Base-by-base conservation (phyloP, 345 rosid species). In the Ailanthus altissimus region DNA sequence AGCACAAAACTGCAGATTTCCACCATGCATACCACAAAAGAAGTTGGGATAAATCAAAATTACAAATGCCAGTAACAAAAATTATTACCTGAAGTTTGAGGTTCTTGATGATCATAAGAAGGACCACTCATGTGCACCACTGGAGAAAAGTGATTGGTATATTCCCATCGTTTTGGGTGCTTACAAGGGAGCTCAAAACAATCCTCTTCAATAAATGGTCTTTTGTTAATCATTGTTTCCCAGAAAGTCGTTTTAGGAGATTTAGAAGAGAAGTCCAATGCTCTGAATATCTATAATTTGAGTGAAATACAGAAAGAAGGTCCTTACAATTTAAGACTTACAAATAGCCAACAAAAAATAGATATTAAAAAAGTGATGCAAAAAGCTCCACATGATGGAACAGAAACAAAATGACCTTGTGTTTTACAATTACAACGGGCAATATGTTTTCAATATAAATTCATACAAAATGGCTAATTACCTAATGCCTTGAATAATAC, bases 151-250 rank as follows among this genome's bases (percentile, higher is more conserved):
- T 77, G 81, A 23, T 77, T 71, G 46, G 59, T 38, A 53, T 77
- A 70, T 62, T 89, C 86, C 74, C 83, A 72, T 43, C 69, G 83
- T 71, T 87, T 85, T 58, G 76, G 83, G 38, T 81, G 86, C 90
- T 89, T 90, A 76, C 60, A 76, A 20, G 89, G 67, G 43, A 79
- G 66, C 73, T 83, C 86, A 28, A 81, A 79, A 21, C 81, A 80
- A 54, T 81, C 85, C 73, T 85, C 91, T 65, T 85, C 88, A 62
- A 50, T 53, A 47, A 81, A 84, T 74, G 91, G 74, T 38, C 94
- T 85, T 71, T 90, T 89, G 70, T 83, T 84, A 73, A 84, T 80
- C 94, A 90, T 90, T 76, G 75, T 79, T 56, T 18, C 65, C 53
- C 86, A 78, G 85, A 75, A 79, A 40, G 47, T 23, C 23, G 54